Percentiles rank a stretch among this genome's conserved stretches.
Conservation (phyloP, 192 early-diverging fungal genomes). For the Coemansia sp. region DNA sequence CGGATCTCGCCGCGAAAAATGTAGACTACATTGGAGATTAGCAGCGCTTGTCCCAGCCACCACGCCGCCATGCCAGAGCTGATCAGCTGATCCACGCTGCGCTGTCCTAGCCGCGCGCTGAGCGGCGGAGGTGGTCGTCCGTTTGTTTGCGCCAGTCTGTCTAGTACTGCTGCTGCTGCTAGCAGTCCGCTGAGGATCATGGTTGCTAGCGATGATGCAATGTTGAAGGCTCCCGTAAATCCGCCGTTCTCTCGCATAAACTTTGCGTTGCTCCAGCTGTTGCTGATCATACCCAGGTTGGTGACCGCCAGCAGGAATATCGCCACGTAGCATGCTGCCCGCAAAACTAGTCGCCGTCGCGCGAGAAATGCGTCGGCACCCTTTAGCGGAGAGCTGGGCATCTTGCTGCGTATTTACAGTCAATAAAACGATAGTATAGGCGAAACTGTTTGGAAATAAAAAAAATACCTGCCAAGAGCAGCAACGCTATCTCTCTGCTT, state of each 20-base stretch:
- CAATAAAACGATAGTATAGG: background rate
- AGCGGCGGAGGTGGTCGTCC: slow-evolving; percentile 7
- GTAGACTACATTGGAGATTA: slow-evolving; percentile 39
- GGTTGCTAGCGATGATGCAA: slow-evolving; percentile 24
- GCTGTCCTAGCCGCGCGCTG: slow-evolving; percentile 21
- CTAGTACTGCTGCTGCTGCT: slow-evolving; percentile 18
- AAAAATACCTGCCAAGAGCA: background rate
- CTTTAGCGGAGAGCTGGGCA: slow-evolving; percentile 40
- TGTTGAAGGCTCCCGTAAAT: slow-evolving; percentile 30
- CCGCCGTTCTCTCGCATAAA: slow-evolving; percentile 53
- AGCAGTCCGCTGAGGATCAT: slow-evolving; percentile 23
- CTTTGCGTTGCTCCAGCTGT: slow-evolving; percentile 41
- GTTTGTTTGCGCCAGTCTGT: slow-evolving; percentile 8
- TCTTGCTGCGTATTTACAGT: background rate
- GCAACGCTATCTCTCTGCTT: background rate
- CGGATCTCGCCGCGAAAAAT: slow-evolving; percentile 47
- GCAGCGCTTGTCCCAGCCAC: slow-evolving; percentile 45
- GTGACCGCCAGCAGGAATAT: slow-evolving; percentile 38
- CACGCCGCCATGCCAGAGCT: slow-evolving; percentile 41
- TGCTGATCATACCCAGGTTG: slow-evolving; percentile 41
- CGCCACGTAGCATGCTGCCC: slow-evolving; percentile 13
- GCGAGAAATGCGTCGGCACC: slow-evolving; percentile 41
- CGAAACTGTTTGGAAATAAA: background rate
- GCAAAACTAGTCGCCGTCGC: slow-evolving; percentile 36
- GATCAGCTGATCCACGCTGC: slow-evolving; percentile 20